Percentiles rank a stretch among this genome's conserved stretches.
Evolutionary conservation across 2,329 filamentous ascomycete genomes (phyloP).

Genomic region (Penicillium griseofulvum): DNA sequence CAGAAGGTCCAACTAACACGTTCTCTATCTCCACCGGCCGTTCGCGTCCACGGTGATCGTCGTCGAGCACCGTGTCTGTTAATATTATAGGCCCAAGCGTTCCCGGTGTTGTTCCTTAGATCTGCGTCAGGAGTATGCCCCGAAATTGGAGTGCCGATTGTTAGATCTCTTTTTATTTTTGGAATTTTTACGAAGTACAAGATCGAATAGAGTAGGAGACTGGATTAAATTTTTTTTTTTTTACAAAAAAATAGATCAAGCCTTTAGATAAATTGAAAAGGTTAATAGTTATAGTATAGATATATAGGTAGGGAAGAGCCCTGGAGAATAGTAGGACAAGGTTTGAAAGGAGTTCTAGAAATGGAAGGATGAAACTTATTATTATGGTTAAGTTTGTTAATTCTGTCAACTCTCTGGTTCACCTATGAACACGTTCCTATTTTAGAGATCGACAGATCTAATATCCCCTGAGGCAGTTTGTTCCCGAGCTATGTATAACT

Average conservation of each 20-base stretch:
- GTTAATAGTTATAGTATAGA: neutral
- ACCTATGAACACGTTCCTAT: neutral
- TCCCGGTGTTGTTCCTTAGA: slow-evolving; percentile 3
- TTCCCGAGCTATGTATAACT: neutral
- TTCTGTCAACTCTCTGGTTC: too few species aligned
- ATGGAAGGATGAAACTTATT: neutral
- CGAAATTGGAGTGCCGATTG: neutral
- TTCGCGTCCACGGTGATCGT: slow-evolving; percentile 7
- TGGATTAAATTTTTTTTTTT: neutral
- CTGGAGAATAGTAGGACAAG: neutral
- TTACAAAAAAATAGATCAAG: neutral
- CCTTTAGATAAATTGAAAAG: neutral
- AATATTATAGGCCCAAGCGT: neutral
- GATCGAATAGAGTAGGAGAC: neutral
- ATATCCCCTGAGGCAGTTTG: neutral
- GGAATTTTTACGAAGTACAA: neutral
- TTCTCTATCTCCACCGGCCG: neutral
- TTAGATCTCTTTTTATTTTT: neutral
- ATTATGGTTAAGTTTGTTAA: too few species aligned
- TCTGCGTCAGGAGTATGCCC: slow-evolving; percentile 2
- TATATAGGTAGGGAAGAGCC: too few species aligned
- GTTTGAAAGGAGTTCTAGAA: neutral
- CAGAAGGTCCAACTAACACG: neutral
- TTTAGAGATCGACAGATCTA: slow-evolving; percentile 1
- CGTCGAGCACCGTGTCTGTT: neutral